Base-by-base conservation (phyloP, 2,329 filamentous ascomycete genomes). In the Phialemonium atrogriseum region DNA sequence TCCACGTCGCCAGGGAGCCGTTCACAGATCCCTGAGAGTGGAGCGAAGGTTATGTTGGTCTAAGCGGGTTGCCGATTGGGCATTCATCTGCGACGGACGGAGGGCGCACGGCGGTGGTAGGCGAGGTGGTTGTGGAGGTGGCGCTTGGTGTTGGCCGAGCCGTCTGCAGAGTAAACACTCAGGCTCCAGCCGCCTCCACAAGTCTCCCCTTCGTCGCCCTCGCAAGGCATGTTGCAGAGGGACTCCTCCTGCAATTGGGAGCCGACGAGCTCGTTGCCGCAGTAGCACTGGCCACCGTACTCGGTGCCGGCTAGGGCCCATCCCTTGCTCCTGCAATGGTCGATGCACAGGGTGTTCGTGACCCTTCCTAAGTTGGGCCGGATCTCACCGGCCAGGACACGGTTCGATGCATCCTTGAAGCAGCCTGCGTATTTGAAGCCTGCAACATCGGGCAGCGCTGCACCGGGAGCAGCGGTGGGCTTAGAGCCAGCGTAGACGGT, bases 111-210 rank as follows among this genome's bases (percentile, higher is more conserved):
- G 27, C 52, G 55, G 43, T 56, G 55, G 21, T 53, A 49, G 21
- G 43, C 41, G 27, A 45, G 36, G 40, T 64, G 60, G 36, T 56
- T 49, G 39, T 58, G 58, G 12, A 46, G 38, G 41, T 62, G 56
- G 35, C 59, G 56, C 35, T 56, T 54, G 7, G 39, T 36, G 41
- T 54, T 54, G 39, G 42, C 43, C 14, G 42, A 29, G 24, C 32
- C 29, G 12, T 34, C 27, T 14, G 17, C 30, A 10, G 54, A 59
- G 45, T 62, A 72, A 34, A 69, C 56, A 35, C 53, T 62, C 30
- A 71, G 52, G 8, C 60, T 55, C 52, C 59, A 58, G 33, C 48
- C 39, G 11, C 70, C 71, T 27, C 72, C 73, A 42, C 73, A 77
- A 5, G 56, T 55, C 45, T 72, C 53, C 9, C 45, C 49, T 2